Percentiles rank a stretch among this genome's conserved stretches.
phyloP scores from a whole-genome alignment of 768 basidiomycete species.

The Gautieria morchelliformis region DNA sequence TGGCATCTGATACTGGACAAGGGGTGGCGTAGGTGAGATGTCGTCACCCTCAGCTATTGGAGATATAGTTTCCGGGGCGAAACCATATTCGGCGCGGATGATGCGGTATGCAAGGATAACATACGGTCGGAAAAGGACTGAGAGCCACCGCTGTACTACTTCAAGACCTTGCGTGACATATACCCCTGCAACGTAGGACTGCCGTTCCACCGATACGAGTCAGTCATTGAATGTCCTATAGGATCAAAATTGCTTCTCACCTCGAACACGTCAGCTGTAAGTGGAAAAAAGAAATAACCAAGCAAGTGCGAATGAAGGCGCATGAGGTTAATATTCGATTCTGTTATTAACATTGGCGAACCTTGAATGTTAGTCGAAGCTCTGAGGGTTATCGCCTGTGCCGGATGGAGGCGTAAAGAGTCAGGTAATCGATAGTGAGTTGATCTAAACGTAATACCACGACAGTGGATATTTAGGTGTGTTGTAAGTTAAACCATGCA shows the following conservation, averaged over 20 bases:
- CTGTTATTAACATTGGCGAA: constrained; percentile 14
- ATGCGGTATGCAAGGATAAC: constrained; percentile 48
- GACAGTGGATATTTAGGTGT: not conserved
- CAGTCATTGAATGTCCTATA: not conserved
- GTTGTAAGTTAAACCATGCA: not conserved
- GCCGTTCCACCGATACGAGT: not conserved
- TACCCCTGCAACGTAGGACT: constrained; percentile 77
- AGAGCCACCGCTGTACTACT: constrained; percentile 49
- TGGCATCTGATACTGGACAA: constrained; percentile 8
- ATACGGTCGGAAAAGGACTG: constrained; percentile 55
- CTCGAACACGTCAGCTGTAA: constrained; percentile 70
- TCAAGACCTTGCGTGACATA: constrained; percentile 61
- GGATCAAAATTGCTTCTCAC: constrained; percentile 27
- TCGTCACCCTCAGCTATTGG: constrained; percentile 15
- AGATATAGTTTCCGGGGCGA: constrained; percentile 22
- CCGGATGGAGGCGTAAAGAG: constrained; percentile 52
- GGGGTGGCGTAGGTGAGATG: too few relatives aligned
- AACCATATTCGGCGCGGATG: constrained; percentile 59
- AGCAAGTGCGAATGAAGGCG: not conserved
- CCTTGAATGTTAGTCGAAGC: constrained; percentile 69
- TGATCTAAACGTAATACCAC: not conserved
- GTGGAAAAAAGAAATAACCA: not conserved
- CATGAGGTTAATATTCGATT: constrained; percentile 10
- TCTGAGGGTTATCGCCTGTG: constrained; percentile 62
- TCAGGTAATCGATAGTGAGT: constrained; percentile 49